These are phyloP conservation scores for Apocynum venetum DNA, from an alignment of 257 asterid species.

Conservation along the genomic window DNA sequence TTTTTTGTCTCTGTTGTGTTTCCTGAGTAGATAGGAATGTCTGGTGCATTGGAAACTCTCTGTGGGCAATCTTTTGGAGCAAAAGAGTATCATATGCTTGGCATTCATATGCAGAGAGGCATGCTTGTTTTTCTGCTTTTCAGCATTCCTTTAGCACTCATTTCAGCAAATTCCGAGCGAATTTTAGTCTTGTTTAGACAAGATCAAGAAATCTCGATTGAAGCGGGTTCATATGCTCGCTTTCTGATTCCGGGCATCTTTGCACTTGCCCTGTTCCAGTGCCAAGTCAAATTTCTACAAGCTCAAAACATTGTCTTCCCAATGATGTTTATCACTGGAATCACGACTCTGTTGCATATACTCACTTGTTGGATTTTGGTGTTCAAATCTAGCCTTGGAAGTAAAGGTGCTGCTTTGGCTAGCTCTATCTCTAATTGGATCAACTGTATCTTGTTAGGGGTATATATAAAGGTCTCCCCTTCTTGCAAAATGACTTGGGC, in stretches of 20 bases:
- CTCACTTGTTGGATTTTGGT: constrained; percentile 43
- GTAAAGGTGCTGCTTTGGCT: constrained; percentile 36
- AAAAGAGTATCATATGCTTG: constrained; percentile 20
- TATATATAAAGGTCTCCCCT: constrained; percentile 11
- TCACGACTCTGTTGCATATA: constrained; percentile 41
- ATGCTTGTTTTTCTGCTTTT: constrained; percentile 16
- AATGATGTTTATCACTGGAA: constrained; percentile 52
- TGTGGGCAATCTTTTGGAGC: constrained; percentile 31
- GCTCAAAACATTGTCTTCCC: constrained; percentile 55
- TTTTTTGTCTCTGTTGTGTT: background rate
- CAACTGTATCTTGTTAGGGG: constrained; percentile 23
- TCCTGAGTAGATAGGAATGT: constrained; percentile 12
- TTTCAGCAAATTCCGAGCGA: constrained; percentile 15
- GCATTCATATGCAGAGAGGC: constrained; percentile 28
- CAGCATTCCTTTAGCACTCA: constrained; percentile 14
- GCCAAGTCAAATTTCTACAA: constrained; percentile 45
- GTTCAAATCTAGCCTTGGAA: constrained; percentile 27
- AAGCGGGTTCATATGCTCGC: constrained; percentile 2
- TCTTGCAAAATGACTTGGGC: constrained; percentile 15
- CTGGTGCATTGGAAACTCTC: constrained; percentile 20
- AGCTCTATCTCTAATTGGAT: constrained; percentile 23
- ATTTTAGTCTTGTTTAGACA: constrained; percentile 10
- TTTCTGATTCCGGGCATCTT: constrained; percentile 22
- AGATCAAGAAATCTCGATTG: constrained; percentile 3
- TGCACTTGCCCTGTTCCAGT: constrained; percentile 42